Base-by-base conservation (phyloP, 2,329 filamentous ascomycete species). In the Calonectria montana region DNA sequence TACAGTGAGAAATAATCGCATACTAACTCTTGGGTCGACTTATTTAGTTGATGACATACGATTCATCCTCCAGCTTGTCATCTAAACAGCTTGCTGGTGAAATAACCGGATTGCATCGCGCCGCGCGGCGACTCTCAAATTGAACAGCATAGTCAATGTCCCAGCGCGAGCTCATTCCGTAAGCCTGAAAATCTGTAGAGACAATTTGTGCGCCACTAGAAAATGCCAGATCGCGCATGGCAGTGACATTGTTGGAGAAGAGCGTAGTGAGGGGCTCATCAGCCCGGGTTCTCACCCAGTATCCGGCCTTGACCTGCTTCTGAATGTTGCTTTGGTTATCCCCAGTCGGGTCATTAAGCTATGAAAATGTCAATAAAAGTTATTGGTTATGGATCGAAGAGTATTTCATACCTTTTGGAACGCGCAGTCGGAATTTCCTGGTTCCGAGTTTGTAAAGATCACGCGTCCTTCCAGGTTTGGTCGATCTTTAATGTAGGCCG, bases 121-220 rank as follows among this genome's bases (percentile, higher is more conserved):
- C 82, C 1, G 77, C 71, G 65, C 70, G 78, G 7, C 78, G 74
- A 0, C 70, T 75, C 1, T 62, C 70, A 29, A 82, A 15, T 53
- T 74, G 66, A 47, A 76, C 75, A 2, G 78, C 77, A 74, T 87
- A 88, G 70, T 88, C 86, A 73, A 84, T 85, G 21, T 82, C 83
- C 83, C 85, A 88, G 31, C 87, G 80, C 55, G 83, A 80, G 53
- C 82, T 84, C 85, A 87, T 84, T 0, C 87, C 87, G 73, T 84
- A 86, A 1, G 76, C 81, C 8, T 86, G 86, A 67, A 84, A 88
- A 73, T 88, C 87, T 0, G 86, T 88, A 37, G 84, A 86, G 2
- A 88, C 85, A 67, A 88, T 81, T 74, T 88, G 87, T 29, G 87
- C 87, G 8, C 86, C 87, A 55, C 86, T 87, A 55, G 80, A 70